Evolutionary conservation across 495 filamentous ascomycete species (phyloP).

Genomic region (Hyaloscypha finlandica): DNA sequence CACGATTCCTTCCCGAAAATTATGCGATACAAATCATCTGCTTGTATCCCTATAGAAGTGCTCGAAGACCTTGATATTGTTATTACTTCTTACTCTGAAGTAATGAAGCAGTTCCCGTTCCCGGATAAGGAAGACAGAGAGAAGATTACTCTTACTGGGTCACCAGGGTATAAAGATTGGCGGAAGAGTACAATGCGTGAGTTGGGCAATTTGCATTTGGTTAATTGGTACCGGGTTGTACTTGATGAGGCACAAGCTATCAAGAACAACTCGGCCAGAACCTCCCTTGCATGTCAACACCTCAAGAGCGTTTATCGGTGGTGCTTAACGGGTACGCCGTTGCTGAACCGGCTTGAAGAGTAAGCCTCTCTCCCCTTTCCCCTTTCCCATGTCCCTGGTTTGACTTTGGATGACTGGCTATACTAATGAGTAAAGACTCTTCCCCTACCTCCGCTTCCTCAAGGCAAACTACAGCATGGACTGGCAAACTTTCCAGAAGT

Average conservation of each 20-base stretch:
- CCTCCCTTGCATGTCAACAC: constrained; percentile 53
- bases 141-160: constrained; percentile 5
- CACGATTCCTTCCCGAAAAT: constrained; percentile 25
- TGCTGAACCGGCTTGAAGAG: constrained; percentile 47
- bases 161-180: constrained; percentile 24
- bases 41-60: constrained; percentile 9
- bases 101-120: constrained; percentile 37
- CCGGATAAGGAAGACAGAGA: constrained; percentile 15
- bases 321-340: constrained; percentile 62
- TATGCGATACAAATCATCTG: constrained; percentile 29
- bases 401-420: constrained; percentile 19
- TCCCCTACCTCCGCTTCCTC: constrained; percentile 63
- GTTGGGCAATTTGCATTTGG: constrained; percentile 59
- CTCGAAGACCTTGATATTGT: constrained; percentile 31
- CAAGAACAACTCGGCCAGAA: constrained; percentile 54
- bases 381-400: constrained; percentile 21
- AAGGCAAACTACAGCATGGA: constrained; percentile 44
- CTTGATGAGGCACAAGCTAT: constrained; percentile 84
- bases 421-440: constrained; percentile 46
- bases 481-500: constrained; percentile 47
- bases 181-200: constrained; percentile 70
- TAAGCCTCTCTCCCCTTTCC: constrained; percentile 24
- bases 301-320: constrained; percentile 57
- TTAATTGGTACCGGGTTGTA: constrained; percentile 90
- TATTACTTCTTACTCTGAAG: constrained; percentile 56